Evolutionary conservation across 2,329 filamentous ascomycete species (phyloP).

Genomic region (Neopestalotiopsis clavispora): DNA sequence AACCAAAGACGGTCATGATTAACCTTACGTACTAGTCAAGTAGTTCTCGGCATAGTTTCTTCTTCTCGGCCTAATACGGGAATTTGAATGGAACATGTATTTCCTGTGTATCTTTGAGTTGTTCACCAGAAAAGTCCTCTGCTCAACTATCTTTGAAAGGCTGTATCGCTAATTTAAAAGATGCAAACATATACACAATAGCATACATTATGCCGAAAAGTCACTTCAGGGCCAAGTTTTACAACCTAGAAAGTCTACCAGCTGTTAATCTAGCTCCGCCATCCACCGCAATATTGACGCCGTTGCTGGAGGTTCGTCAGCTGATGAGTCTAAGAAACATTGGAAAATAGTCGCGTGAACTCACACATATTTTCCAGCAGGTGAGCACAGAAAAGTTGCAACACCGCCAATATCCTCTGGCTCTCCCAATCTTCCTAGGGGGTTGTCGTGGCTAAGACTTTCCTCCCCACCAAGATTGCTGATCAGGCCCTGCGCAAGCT

Average conservation of each 20-base stretch:
- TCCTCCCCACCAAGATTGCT: slow-evolving; percentile 62
- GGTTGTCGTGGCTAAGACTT: slow-evolving; percentile 53
- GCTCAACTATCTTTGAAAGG: no score
- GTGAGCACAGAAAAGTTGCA: slow-evolving; percentile 61
- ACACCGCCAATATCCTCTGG: slow-evolving; percentile 66
- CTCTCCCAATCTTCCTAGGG: slow-evolving; percentile 58
- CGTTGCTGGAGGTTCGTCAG: slow-evolving; percentile 34
- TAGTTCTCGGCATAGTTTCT: background rate
- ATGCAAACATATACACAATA: background rate
- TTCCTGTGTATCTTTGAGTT: no score
- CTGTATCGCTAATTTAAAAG: no score
- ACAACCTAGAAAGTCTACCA: slow-evolving; percentile 35
- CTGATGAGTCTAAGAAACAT: background rate
- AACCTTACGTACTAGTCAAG: slow-evolving; percentile 31
- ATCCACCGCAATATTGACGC: slow-evolving; percentile 41
- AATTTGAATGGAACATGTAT: no score
- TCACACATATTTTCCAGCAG: slow-evolving; percentile 56
- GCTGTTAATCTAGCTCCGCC: slow-evolving; percentile 35
- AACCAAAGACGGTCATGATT: slow-evolving; percentile 55
- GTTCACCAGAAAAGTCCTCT: no score
- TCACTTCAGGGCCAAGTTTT: background rate
- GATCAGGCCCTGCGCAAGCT: slow-evolving; percentile 71
- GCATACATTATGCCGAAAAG: no score
- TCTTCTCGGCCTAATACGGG: background rate
- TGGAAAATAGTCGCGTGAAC: slow-evolving; percentile 17